phyloP scores from a whole-genome alignment of 148 eudicot genomes.

The Beta vulgaris region DNA sequence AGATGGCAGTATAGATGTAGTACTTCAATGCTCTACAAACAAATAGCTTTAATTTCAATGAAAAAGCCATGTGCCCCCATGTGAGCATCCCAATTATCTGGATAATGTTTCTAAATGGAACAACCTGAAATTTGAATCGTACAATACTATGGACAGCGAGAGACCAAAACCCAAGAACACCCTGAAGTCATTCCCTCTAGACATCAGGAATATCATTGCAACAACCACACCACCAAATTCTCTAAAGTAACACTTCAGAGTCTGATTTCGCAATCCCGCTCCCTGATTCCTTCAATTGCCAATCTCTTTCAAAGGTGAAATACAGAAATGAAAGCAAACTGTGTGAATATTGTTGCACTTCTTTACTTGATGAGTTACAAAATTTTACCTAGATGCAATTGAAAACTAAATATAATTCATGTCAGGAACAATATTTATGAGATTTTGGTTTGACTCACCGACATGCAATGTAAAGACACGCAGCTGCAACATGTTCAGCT shows the following conservation, averaged over 20 bases:
- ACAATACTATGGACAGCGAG: too few species aligned
- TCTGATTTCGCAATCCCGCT: too few species aligned
- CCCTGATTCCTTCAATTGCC: too few species aligned
- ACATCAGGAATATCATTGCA: neutral
- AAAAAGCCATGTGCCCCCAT: neutral
- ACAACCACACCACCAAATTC: neutral
- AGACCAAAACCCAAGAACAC: neutral
- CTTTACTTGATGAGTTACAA: too few species aligned
- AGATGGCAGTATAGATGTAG: neutral
- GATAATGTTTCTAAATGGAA: neutral
- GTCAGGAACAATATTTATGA: neutral
- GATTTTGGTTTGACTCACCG: slow-evolving; percentile 44
- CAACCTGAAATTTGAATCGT: neutral
- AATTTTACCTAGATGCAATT: neutral
- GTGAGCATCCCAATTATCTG: neutral
- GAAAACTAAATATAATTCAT: neutral
- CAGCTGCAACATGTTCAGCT: slow-evolving; percentile 66
- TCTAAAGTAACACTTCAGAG: too few species aligned
- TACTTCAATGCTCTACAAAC: neutral
- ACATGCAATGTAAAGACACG: slow-evolving; percentile 77
- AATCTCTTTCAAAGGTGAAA: too few species aligned
- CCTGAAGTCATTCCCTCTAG: neutral
- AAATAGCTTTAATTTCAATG: neutral
- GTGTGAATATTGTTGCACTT: too few species aligned
- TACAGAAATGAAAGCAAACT: too few species aligned